phyloP scores from a whole-genome alignment of 805 yeast species.

The Kluyveromyces lactis region DNA sequence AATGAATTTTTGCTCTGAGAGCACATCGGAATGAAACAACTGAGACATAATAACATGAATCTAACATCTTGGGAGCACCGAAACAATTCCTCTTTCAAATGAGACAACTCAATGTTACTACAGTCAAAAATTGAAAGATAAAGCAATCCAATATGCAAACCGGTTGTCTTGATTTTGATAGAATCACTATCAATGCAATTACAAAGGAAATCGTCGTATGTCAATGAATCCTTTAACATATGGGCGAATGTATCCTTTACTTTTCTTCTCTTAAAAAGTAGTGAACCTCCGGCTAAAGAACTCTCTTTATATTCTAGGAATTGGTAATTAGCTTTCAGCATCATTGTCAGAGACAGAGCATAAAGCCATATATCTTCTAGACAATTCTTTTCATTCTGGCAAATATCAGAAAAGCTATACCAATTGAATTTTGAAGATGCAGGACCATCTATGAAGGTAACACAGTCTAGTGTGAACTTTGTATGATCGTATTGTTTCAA shows the following conservation, averaged over 20 bases:
- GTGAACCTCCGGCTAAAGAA: conserved; percentile 2
- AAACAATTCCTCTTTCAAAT: conserved; percentile 10
- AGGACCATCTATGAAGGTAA: conserved; percentile 3
- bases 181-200: conserved; percentile 10
- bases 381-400: background rate
- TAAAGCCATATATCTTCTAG: conserved; percentile 14
- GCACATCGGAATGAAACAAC: conserved; percentile 17
- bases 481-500: conserved; percentile 11
- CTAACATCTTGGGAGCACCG: conserved; percentile 12
- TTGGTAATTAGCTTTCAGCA: conserved; percentile 13
- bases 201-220: conserved; percentile 13
- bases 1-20: conserved; percentile 9
- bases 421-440: background rate
- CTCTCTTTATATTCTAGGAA: background rate
- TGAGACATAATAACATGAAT: conserved; percentile 14
- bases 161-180: conserved; percentile 7
- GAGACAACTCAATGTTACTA: background rate
- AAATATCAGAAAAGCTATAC: background rate
- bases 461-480: conserved; percentile 2
- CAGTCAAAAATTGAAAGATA: conserved; percentile 7
- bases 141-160: conserved; percentile 18
- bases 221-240: conserved; percentile 11
- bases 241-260: conserved; percentile 7
- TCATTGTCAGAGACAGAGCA: conserved; percentile 10
- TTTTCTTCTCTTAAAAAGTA: conserved; percentile 19